Conservation (phyloP, 1,284 basidiomycete genomes). For the Microbotryum saponariae region DNA sequence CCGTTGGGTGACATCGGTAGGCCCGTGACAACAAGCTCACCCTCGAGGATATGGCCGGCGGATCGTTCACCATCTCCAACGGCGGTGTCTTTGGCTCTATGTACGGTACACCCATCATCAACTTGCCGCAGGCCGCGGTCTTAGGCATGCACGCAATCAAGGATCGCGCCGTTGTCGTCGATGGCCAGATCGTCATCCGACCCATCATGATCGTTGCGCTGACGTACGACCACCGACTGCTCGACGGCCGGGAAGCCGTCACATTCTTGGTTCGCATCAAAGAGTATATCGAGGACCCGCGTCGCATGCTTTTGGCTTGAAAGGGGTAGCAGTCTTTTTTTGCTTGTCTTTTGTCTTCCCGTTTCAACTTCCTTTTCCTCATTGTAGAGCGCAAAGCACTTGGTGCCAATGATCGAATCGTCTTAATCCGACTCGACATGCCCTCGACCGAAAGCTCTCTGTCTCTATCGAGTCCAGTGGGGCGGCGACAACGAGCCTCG, state of each 20-base stretch:
- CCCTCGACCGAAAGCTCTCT: too few relatives aligned
- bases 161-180: conserved; percentile 83
- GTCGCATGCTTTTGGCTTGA: conserved; percentile 34
- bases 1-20: conserved; percentile 42
- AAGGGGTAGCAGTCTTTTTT: too few relatives aligned
- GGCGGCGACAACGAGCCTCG: too few relatives aligned
- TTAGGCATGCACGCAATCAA: conserved; percentile 97
- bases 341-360: too few relatives aligned
- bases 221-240: conserved; percentile 76
- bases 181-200: conserved; percentile 89
- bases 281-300: conserved; percentile 61
- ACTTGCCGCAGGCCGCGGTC: conserved; percentile 89
- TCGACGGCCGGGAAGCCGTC: conserved; percentile 93
- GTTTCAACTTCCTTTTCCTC: too few relatives aligned
- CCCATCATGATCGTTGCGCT: conserved; percentile 75
- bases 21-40: conserved; percentile 90
- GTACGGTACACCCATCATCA: conserved; percentile 89
- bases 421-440: too few relatives aligned
- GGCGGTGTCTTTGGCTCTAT: conserved; percentile 97
- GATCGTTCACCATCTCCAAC: conserved; percentile 97
- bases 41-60: conserved; percentile 77
- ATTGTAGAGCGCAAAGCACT: too few relatives aligned
- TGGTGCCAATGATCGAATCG: too few relatives aligned
- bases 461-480: too few relatives aligned
- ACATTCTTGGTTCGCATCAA: conserved; percentile 84